Conservation (phyloP, 2,329 filamentous ascomycete species). For the Pochonia chlamydosporia region DNA sequence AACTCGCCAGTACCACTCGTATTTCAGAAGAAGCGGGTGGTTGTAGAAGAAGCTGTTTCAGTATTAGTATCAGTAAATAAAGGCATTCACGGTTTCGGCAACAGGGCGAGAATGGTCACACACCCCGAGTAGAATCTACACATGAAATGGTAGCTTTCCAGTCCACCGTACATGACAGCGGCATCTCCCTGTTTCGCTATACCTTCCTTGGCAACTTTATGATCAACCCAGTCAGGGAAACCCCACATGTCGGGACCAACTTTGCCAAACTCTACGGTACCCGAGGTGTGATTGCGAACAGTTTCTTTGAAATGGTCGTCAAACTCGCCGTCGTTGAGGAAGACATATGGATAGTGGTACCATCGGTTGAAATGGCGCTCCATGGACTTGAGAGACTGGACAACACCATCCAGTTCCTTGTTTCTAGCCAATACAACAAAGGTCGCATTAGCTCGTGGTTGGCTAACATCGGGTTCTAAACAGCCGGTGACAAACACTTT, state of each 20-base stretch:
- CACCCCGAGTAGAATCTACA: constrained; percentile 98
- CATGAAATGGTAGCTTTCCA: constrained; percentile 99
- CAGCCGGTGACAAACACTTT: constrained; percentile 94
- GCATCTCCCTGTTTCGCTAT: constrained; percentile 94
- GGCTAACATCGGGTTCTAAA: constrained; percentile 69
- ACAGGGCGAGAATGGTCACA: constrained; percentile 22
- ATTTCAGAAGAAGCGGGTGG: constrained; percentile 88
- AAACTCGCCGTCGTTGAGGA: constrained; percentile 96
- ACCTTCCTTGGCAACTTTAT: constrained; percentile 88
- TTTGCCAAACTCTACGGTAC: constrained; percentile 84
- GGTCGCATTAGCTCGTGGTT: constrained; percentile 83
- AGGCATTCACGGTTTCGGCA: neutral
- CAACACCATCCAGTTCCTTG: constrained; percentile 91
- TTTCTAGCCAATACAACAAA: constrained; percentile 95
- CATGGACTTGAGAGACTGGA: constrained; percentile 95
- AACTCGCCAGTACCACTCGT: constrained; percentile 99
- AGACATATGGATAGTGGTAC: constrained; percentile 98
- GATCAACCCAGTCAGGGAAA: constrained; percentile 93
- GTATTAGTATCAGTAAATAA: constrained; percentile 4
- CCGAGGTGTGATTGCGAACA: constrained; percentile 84
- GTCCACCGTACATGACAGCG: constrained; percentile 98
- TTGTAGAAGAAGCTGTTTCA: constrained; percentile 82
- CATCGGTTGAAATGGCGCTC: constrained; percentile 98
- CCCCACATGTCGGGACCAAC: constrained; percentile 92
- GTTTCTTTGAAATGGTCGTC: constrained; percentile 88